Conservation (phyloP, 768 basidiomycete genomes). For the Mycena maculata region DNA sequence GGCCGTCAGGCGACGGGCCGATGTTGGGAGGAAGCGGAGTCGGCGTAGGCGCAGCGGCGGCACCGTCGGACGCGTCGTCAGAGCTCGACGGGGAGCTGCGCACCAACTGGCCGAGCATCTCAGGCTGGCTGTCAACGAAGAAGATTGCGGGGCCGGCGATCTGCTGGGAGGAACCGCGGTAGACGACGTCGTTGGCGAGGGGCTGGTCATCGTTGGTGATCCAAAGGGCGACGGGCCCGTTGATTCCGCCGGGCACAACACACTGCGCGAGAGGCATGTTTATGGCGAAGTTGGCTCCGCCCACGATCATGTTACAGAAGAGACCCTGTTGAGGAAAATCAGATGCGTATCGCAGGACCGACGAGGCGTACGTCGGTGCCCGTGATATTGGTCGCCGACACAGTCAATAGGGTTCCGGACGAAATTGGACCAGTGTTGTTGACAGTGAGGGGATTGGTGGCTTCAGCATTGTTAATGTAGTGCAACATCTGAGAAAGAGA, state of each 20-base stretch:
- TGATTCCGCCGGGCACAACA: slow-evolving; percentile 70
- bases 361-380: slow-evolving; percentile 43
- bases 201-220: slow-evolving; percentile 73
- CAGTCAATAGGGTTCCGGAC: slow-evolving; percentile 67
- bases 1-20: no score
- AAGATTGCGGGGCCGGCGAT: slow-evolving; percentile 78
- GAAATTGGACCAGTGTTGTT: slow-evolving; percentile 64
- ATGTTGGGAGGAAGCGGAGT: no score
- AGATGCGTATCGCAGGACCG: background rate
- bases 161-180: slow-evolving; percentile 62
- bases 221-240: slow-evolving; percentile 80
- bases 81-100: slow-evolving; percentile 38
- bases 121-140: slow-evolving; percentile 71
- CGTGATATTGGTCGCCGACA: slow-evolving; percentile 68
- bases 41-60: no score
- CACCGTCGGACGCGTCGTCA: no score
- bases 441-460: slow-evolving; percentile 69
- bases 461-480: slow-evolving; percentile 41
- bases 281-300: slow-evolving; percentile 65
- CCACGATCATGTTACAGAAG: slow-evolving; percentile 82
- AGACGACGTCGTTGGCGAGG: slow-evolving; percentile 66
- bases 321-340: slow-evolving; percentile 40
- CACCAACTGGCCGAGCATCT: slow-evolving; percentile 61
- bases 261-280: slow-evolving; percentile 70
- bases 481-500: background rate